phyloP scores from a whole-genome alignment of 257 asterid genomes.

The Fraxinus pennsylvanica region DNA sequence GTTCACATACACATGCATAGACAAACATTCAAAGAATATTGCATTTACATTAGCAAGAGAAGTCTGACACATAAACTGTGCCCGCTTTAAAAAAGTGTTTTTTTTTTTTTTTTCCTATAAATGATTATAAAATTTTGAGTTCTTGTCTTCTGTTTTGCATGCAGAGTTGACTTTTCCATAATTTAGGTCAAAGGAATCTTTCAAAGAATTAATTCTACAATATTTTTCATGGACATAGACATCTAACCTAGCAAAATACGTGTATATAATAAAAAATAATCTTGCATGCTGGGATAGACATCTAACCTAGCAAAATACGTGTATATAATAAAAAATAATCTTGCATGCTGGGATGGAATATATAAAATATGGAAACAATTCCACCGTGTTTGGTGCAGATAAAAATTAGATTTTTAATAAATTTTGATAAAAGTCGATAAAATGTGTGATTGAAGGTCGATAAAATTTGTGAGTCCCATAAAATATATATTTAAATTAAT shows the following conservation, averaged over 20 bases:
- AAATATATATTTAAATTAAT: no score
- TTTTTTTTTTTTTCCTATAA: neutral
- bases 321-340: neutral
- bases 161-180: conserved; percentile 56
- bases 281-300: conserved; percentile 28
- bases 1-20: neutral
- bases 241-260: conserved; percentile 41
- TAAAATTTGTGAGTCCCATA: no score
- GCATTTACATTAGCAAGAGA: conserved; percentile 7
- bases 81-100: neutral
- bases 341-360: neutral
- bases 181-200: conserved; percentile 42
- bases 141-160: conserved; percentile 46
- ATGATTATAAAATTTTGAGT: conserved; percentile 12
- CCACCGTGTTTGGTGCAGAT: no score
- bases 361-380: neutral
- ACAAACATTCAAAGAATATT: conserved; percentile 21
- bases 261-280: neutral
- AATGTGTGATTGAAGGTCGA: no score
- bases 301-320: conserved; percentile 40
- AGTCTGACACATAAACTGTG: conserved; percentile 11
- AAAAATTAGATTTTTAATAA: no score
- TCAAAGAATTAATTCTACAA: conserved; percentile 31
- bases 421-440: no score
- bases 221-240: conserved; percentile 36